Conservation (phyloP, 139 green algal genomes). For the Spirogloea muscicola region DNA sequence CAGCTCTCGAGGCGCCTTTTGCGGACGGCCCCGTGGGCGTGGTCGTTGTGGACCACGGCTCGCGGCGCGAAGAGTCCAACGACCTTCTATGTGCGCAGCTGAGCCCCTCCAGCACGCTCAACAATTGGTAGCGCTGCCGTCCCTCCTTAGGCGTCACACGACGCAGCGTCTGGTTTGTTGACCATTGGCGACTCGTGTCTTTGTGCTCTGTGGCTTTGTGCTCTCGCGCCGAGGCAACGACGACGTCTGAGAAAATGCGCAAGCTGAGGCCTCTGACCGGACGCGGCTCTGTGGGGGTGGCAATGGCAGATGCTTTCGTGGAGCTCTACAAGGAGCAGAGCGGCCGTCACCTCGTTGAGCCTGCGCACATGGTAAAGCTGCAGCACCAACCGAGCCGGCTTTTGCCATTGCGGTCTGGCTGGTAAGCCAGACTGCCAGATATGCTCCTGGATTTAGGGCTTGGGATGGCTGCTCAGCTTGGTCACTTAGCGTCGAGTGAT, state of each 20-base stretch:
- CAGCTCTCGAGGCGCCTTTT: too few species aligned
- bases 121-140: too few species aligned
- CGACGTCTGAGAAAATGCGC: too few species aligned
- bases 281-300: too few species aligned
- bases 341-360: constrained; percentile 48
- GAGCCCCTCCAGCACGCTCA: too few species aligned
- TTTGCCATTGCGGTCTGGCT: background rate
- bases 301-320: constrained; percentile 26
- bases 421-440: background rate
- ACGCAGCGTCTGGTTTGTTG: too few species aligned
- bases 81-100: constrained; percentile 72
- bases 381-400: background rate
- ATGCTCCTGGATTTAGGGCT: background rate
- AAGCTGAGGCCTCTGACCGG: too few species aligned
- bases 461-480: background rate
- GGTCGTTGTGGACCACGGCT: constrained; percentile 90
- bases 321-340: constrained; percentile 36
- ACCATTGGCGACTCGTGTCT: too few species aligned
- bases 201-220: too few species aligned
- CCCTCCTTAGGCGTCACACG: too few species aligned
- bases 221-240: too few species aligned
- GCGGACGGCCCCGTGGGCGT: too few species aligned
- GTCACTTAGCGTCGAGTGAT: background rate
- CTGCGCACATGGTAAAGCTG: constrained; percentile 52
- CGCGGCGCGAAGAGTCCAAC: constrained; percentile 68